Evolutionary conservation across 192 early-diverging fungal species (phyloP).

Genomic region (Rhizoclosmatium globosum): DNA sequence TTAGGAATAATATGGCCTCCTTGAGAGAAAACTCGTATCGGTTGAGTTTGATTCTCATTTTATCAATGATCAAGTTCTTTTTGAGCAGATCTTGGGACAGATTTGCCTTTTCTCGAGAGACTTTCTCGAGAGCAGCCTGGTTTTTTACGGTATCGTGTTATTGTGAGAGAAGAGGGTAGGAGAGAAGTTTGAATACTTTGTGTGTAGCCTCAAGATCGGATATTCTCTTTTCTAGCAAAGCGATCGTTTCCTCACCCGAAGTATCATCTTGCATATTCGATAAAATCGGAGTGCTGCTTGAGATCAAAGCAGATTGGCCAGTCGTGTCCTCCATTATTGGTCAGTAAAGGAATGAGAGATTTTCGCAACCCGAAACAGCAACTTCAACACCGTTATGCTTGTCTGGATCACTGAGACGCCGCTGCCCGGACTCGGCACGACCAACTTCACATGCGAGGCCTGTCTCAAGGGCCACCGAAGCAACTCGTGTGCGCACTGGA

Average conservation of each 20-base stretch:
- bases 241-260: no score
- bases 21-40: constrained; percentile 65
- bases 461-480: constrained; percentile 31
- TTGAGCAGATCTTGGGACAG: constrained; percentile 31
- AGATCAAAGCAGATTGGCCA: neutral
- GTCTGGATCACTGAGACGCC: neutral
- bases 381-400: neutral
- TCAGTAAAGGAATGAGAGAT: no score
- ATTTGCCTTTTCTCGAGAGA: neutral
- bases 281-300: neutral
- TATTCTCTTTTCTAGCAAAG: neutral
- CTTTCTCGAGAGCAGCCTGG: constrained; percentile 2
- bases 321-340: no score
- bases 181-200: neutral
- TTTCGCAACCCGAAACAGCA: no score
- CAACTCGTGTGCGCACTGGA: constrained; percentile 22
- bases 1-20: constrained; percentile 62
- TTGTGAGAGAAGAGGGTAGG: neutral
- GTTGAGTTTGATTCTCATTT: constrained; percentile 61
- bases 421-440: neutral
- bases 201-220: neutral
- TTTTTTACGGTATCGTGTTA: neutral
- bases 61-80: constrained; percentile 55
- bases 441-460: constrained; percentile 14
- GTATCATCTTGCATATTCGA: no score